Conservation (phyloP, 306 rosid genomes). For the Rubus parviflorus region DNA sequence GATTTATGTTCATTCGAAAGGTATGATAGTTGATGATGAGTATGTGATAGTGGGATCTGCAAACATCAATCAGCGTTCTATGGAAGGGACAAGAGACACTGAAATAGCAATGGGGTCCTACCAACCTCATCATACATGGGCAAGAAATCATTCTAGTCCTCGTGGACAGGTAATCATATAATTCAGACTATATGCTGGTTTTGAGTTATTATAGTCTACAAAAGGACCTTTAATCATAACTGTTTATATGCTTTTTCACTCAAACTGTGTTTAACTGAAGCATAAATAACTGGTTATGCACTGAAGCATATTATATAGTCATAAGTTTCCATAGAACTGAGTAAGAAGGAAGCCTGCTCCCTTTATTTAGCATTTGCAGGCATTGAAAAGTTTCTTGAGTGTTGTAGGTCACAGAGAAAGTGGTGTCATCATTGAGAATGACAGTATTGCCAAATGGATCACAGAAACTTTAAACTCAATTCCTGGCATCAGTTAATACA, state of each 20-base stretch:
- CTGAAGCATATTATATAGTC: neutral
- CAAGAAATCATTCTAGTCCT: constrained; percentile 56
- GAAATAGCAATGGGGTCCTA: constrained; percentile 99
- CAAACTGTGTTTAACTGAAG: neutral
- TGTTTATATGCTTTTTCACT: neutral
- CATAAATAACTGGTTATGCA: neutral
- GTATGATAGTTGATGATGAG: constrained; percentile 96
- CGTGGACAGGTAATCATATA: constrained; percentile 63
- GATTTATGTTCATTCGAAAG: constrained; percentile 98
- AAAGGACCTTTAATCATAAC: neutral
- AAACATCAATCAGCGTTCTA: constrained; percentile 95
- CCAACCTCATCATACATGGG: constrained; percentile 88
- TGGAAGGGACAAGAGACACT: constrained; percentile 99
- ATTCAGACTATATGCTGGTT: neutral
- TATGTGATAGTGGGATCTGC: constrained; percentile 92
- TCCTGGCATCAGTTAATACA: no score
- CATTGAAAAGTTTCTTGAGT: neutral
- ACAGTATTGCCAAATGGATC: no score
- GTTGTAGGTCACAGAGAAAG: no score
- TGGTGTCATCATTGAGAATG: no score
- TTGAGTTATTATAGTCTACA: neutral
- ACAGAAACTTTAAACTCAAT: no score
- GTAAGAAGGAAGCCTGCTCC: neutral
- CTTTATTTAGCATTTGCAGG: neutral
- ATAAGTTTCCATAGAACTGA: neutral